phyloP scores from a whole-genome alignment of 768 basidiomycete genomes.

The Leccinum rimulosum region DNA sequence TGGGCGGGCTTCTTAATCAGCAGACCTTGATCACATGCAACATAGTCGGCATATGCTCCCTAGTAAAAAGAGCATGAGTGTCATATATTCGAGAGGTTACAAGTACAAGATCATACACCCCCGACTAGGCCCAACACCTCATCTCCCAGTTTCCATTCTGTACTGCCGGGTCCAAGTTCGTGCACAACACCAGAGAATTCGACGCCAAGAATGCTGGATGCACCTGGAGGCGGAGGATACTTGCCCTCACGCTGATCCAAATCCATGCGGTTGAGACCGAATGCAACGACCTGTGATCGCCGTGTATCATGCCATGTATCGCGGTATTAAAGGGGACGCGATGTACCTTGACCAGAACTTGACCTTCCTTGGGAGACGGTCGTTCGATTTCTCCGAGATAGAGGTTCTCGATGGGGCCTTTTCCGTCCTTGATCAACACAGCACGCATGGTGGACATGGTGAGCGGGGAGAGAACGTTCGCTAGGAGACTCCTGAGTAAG shows the following conservation, averaged over 20 bases:
- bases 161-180: slow-evolving; percentile 49
- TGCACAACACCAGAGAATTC: slow-evolving; percentile 77
- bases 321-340: not conserved
- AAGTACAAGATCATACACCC: slow-evolving; percentile 51
- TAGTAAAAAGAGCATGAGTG: slow-evolving; percentile 28
- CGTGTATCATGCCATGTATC: slow-evolving; percentile 1
- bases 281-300: slow-evolving; percentile 61
- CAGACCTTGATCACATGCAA: slow-evolving; percentile 63
- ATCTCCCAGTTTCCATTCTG: slow-evolving; percentile 58
- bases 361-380: slow-evolving; percentile 52
- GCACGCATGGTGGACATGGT: slow-evolving; percentile 59
- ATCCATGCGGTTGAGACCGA: slow-evolving; percentile 91
- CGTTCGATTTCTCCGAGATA: slow-evolving; percentile 70
- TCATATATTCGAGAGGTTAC: not conserved
- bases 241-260: slow-evolving; percentile 64
- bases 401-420: slow-evolving; percentile 74
- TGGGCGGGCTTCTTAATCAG: slow-evolving; percentile 70
- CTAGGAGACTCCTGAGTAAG: not conserved
- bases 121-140: slow-evolving; percentile 77
- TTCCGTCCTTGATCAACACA: slow-evolving; percentile 71
- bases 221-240: slow-evolving; percentile 80
- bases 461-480: not conserved
- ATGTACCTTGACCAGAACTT: slow-evolving; percentile 78
- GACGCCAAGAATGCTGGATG: slow-evolving; percentile 75
- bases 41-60: slow-evolving; percentile 92